A percentile compares a stretch with the other conserved stretches of the same genome.
Evolutionary conservation across 1,139 yeast genomes (phyloP).

Genomic region (Blastobotrys ciferrii): DNA sequence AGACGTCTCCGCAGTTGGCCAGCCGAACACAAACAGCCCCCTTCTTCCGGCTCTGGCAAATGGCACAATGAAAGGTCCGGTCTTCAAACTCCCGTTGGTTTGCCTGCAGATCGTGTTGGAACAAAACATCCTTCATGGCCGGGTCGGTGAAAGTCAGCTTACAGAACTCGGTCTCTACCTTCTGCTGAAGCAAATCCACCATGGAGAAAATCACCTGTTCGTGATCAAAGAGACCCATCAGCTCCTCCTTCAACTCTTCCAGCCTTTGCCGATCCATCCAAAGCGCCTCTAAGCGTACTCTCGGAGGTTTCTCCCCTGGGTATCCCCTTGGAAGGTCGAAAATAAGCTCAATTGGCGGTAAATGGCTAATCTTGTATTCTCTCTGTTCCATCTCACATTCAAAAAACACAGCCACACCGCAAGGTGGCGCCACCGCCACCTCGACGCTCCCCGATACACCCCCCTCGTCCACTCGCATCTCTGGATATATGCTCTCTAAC

Average conservation of each 20-base stretch:
- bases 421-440: constrained; percentile 22
- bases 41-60: constrained; percentile 54
- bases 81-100: constrained; percentile 38
- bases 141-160: constrained; percentile 3
- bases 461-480: constrained; percentile 32
- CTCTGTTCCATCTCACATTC: constrained; percentile 12
- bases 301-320: constrained; percentile 26
- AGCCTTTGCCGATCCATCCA: constrained; percentile 33
- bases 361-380: constrained; percentile 20
- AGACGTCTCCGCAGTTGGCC: constrained; percentile 50
- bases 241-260: constrained; percentile 27
- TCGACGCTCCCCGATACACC: constrained; percentile 10
- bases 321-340: constrained; percentile 26
- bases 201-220: constrained; percentile 48
- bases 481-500: constrained; percentile 51
- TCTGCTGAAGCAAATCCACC: constrained; percentile 38
- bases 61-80: constrained; percentile 53
- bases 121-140: constrained; percentile 26
- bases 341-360: constrained; percentile 27
- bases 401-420: constrained; percentile 20
- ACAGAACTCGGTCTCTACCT: constrained; percentile 13
- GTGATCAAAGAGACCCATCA: constrained; percentile 38
- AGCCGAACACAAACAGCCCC: constrained; percentile 49
- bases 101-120: constrained; percentile 27
- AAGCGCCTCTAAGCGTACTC: constrained; percentile 24